Base-by-base conservation (phyloP, 495 filamentous ascomycete genomes). In the Hypoxylon rickii region DNA sequence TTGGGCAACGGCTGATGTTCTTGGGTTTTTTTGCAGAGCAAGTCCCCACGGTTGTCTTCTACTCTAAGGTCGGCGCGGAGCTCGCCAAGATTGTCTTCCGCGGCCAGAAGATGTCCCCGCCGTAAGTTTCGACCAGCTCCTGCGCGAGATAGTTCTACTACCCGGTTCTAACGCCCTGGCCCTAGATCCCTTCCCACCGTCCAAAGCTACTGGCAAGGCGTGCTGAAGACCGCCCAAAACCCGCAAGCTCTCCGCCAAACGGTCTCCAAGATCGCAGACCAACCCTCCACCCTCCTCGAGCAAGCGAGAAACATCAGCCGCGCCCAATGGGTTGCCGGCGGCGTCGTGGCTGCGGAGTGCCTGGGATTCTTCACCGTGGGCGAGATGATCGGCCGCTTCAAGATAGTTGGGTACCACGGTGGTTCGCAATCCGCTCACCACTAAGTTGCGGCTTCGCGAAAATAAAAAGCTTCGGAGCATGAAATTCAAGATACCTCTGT, bases 341-440 rank as follows among this genome's bases (percentile, higher is more conserved):
- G 87, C 67, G 88, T 99, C 45, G 72, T 96, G 52, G 67, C 75
- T 32, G 93, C 92, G 31, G 94, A 99, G 78, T 81, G 90, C 42
- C 73, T 99, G 51, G 94, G 94, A 46, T 97, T 99, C 82, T 99
- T 97, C 83, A 92, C 91, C 13, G 83, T 99, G 17, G 94, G 94
- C 51, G 91, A 97, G 83, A 97, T 99, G 75, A 87, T 97, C 61
- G 94, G 94, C 51, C 80, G 92, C 51, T 79, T 91, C 74, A 96
- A 97, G 86, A 70, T 99, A 56, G 78, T 99, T 65, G 94, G 94
- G 56, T 99, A 97, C 79, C 79, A 84, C 70, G 90, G 89, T 64
- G 82, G 88, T 60, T 60, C 70, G 63, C 77, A 72, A 36, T 75
- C 76, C 61, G 83, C 84, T 63, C 86, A 89, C 77, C 87, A 87